These are phyloP conservation scores for Picea abies DNA, from an alignment of 83 land plant genomes.

Conservation along the genomic window DNA sequence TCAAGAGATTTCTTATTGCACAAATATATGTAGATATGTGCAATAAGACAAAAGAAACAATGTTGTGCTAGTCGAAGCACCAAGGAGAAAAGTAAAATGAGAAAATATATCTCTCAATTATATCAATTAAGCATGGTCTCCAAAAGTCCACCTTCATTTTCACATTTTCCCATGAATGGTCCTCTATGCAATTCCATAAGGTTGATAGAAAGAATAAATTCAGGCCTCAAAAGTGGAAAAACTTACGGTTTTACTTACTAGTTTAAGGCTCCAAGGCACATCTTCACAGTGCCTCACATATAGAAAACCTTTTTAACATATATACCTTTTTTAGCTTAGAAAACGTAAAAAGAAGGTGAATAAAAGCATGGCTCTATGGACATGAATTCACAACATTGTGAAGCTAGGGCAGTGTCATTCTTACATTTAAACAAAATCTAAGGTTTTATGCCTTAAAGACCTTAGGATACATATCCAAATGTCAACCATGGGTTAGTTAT, in stretches of 20 bases:
- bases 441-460: constrained; percentile 82
- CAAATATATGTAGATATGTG: too few species aligned
- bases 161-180: too few species aligned
- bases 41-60: too few species aligned
- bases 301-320: constrained; percentile 66
- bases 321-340: constrained; percentile 49
- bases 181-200: too few species aligned
- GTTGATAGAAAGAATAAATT: too few species aligned
- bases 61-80: too few species aligned
- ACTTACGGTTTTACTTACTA: constrained; percentile 29
- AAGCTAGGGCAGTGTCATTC: constrained; percentile 44
- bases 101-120: too few species aligned
- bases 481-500: constrained; percentile 87
- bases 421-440: constrained; percentile 56
- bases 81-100: too few species aligned
- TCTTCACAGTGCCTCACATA: constrained; percentile 87
- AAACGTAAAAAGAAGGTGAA: constrained; percentile 82
- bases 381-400: constrained; percentile 63
- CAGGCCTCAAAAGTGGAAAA: too few species aligned
- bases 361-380: constrained; percentile 94
- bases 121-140: too few species aligned
- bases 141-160: too few species aligned
- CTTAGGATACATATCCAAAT: constrained; percentile 90
- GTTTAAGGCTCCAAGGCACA: constrained; percentile 78
- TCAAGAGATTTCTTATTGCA: too few species aligned